Conservation (phyloP, 2,329 filamentous ascomycete genomes). For the Thielaviopsis punctulata region DNA sequence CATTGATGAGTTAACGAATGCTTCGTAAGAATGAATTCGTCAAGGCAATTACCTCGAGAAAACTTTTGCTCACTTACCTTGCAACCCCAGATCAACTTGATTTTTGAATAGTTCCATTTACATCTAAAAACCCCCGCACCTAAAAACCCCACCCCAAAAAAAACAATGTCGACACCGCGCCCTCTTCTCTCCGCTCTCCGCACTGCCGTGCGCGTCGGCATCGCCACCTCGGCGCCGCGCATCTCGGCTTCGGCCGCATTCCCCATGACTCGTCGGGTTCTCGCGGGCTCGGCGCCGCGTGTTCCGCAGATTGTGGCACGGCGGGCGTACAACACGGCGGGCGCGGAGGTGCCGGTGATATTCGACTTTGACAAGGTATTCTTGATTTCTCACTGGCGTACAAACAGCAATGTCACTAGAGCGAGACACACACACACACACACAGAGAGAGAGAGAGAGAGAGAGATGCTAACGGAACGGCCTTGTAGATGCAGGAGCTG, state of each 20-base stretch:
- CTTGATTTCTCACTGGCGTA: no score
- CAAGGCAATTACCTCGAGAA: not conserved
- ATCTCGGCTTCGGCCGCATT: not conserved
- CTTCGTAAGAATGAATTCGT: not conserved
- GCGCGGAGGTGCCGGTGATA: not conserved
- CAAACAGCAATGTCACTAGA: no score
- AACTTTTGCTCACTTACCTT: no score
- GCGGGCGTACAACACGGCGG: not conserved
- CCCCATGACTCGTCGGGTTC: not conserved
- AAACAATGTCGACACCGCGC: not conserved
- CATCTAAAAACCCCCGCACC: no score
- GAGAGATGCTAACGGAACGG: not conserved
- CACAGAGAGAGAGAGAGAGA: no score
- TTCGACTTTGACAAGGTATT: slow-evolving; percentile 11
- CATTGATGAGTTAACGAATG: not conserved
- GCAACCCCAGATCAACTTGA: no score
- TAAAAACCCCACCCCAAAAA: no score
- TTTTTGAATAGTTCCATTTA: no score
- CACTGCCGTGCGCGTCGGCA: not conserved
- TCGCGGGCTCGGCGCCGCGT: not conserved
- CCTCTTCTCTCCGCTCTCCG: not conserved
- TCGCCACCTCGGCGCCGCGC: not conserved
- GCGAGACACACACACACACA: no score
- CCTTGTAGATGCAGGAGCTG: slow-evolving; percentile 7
- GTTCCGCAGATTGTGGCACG: not conserved